These are phyloP conservation scores for Suhomyces bolitotheri DNA, from an alignment of 1,139 yeast species.

Conservation along the genomic window DNA sequence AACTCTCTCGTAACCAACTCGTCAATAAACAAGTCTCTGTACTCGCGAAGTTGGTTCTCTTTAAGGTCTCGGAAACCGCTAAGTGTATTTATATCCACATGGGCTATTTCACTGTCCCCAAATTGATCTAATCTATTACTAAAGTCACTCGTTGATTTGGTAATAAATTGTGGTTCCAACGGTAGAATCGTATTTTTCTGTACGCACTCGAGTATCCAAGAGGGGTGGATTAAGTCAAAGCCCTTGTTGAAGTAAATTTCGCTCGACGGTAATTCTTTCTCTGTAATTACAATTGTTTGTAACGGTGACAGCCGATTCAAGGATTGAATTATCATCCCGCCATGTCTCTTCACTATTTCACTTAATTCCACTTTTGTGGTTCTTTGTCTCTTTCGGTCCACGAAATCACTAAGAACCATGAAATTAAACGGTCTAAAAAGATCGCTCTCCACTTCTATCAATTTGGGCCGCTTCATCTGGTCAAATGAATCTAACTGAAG, in stretches of 20 bases:
- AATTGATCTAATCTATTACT: constrained; percentile 41
- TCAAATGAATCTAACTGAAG: constrained; percentile 14
- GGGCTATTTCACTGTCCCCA: constrained; percentile 55
- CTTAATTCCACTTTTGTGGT: constrained; percentile 37
- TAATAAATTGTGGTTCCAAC: constrained; percentile 62
- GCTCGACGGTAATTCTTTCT: constrained; percentile 21
- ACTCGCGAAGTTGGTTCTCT: constrained; percentile 13
- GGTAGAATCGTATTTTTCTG: constrained; percentile 42
- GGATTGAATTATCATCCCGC: constrained; percentile 44
- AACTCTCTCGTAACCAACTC: constrained; percentile 14
- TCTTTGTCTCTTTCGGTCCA: constrained; percentile 27
- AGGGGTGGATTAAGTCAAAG: constrained; percentile 62
- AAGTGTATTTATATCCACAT: constrained; percentile 10
- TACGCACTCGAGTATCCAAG: constrained; percentile 74
- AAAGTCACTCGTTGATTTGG: constrained; percentile 21
- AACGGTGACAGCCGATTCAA: constrained; percentile 6
- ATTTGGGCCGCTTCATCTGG: constrained; percentile 8
- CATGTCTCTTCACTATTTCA: constrained; percentile 44
- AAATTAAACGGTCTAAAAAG: constrained; percentile 30
- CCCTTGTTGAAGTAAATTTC: constrained; percentile 44
- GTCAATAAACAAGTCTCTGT: constrained; percentile 11
- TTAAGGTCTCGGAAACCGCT: constrained; percentile 9
- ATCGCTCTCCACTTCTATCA: constrained; percentile 17
- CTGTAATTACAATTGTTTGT: constrained; percentile 19
- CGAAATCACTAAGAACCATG: constrained; percentile 46